Conservation (phyloP, 73 alveolate species). For the Paramecium bursaria region DNA sequence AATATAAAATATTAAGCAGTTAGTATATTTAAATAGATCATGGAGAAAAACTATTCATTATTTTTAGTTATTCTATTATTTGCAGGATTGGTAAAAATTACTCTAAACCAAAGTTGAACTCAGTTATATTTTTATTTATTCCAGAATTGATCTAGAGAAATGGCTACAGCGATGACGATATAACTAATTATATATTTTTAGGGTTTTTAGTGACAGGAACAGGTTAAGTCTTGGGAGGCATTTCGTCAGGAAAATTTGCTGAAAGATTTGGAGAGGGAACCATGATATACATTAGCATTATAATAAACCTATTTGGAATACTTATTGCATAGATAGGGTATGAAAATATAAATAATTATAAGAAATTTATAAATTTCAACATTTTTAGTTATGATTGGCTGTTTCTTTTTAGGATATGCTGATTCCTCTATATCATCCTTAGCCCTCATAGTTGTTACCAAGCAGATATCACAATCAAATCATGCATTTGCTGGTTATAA, state of each 20-base stretch:
- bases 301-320: slow-evolving; percentile 7
- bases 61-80: slow-evolving; percentile 29
- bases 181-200: background rate
- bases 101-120: too few relatives aligned
- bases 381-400: background rate
- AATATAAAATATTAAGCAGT: background rate
- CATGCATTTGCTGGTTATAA: slow-evolving; percentile 61
- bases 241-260: slow-evolving; percentile 18
- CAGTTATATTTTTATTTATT: slow-evolving; percentile 38
- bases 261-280: slow-evolving; percentile 16
- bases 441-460: slow-evolving; percentile 28
- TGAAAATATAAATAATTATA: background rate
- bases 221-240: slow-evolving; percentile 38
- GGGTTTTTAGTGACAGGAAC: slow-evolving; percentile 24
- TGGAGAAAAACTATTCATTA: background rate
- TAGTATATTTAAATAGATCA: background rate
- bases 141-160: background rate
- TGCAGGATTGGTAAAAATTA: slow-evolving; percentile 50
- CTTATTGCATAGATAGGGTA: slow-evolving; percentile 6
- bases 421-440: slow-evolving; percentile 40
- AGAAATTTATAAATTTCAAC: too few relatives aligned
- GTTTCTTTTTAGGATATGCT: slow-evolving; percentile 18
- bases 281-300: background rate
- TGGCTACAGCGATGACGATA: background rate
- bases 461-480: slow-evolving; percentile 11